Base-by-base conservation (phyloP, 495 filamentous ascomycete genomes). In the Aspergillus sclerotiicarbonarius region DNA sequence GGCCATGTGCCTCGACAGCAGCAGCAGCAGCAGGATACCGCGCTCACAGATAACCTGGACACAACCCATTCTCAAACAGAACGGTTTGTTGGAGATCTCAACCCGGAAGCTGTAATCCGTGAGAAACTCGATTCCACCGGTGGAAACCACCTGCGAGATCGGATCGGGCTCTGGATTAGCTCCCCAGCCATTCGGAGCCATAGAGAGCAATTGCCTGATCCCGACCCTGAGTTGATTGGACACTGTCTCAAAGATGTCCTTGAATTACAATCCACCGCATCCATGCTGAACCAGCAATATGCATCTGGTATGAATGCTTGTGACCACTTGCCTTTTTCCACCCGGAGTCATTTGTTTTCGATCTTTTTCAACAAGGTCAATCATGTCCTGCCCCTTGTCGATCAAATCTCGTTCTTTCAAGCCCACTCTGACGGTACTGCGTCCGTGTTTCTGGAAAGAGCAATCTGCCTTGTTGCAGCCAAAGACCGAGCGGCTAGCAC, bases 41-140 rank as follows among this genome's bases (percentile, higher is more conserved):
- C 25, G 25, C 25, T 25, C 25, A 25, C 25, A 25, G 25, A 25
- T 25, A 25, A 25, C 25, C 25, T 25, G 25, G 5, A 25, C 25
- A 25, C 25, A 25, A 25, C 25, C 25, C 25, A 2, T 25, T 57
- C 67, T 8, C 56, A 39, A 21, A 66, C 68, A 39, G 71, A 74
- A 53, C 67, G 76, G 29, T 81, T 81, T 48, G 69, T 81, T 25
- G 78, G 78, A 25, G 75, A 80, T 57, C 62, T 80, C 10, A 81
- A 78, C 53, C 78, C 78, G 8, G 77, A 81, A 62, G 69, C 77
- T 29, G 68, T 76, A 4, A 77, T 81, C 60, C 71, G 73, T 6
- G 72, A 74, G 41, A 68, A 63, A 25, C 49, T 73, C 10, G 59
- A 71, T 46, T 69, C 67, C 33, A 53, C 71, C 1, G 54, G 60